phyloP scores from a whole-genome alignment of 2,329 filamentous ascomycete species.

The Neurospora sp. region DNA sequence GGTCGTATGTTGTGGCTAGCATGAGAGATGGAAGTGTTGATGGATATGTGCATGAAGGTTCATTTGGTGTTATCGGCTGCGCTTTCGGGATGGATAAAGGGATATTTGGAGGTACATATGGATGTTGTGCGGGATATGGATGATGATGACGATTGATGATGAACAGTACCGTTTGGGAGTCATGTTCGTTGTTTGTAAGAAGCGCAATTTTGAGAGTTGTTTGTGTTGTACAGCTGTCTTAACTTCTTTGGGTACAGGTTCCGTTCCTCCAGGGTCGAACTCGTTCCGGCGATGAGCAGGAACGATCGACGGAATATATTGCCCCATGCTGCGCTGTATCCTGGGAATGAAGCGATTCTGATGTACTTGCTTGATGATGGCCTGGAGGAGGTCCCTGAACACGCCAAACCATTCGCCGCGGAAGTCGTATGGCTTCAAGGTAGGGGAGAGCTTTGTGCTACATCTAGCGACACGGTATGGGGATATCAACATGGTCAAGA shows the following conservation, averaged over 20 bases:
- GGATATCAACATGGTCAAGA: background rate
- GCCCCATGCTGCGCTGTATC: background rate
- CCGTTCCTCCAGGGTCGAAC: too few species aligned
- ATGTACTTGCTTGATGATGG: background rate
- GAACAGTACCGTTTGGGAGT: background rate
- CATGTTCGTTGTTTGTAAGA: too few species aligned
- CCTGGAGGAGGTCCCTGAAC: background rate
- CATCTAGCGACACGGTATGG: background rate
- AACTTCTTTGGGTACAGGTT: too few species aligned
- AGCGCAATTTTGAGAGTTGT: too few species aligned
- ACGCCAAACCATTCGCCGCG: background rate
- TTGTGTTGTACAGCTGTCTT: too few species aligned
- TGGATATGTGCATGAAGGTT: background rate
- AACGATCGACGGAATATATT: background rate
- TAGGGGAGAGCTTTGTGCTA: background rate
- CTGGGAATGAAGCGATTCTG: background rate
- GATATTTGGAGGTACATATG: background rate
- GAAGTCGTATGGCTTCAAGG: too few species aligned
- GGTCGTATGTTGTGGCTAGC: too few species aligned
- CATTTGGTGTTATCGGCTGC: background rate
- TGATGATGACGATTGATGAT: background rate
- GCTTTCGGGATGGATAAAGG: background rate
- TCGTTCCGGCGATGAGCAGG: background rate
- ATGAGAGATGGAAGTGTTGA: too few species aligned
- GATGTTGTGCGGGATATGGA: background rate